Conservation (phyloP, 257 asterid species). For the Solanum chilense region DNA sequence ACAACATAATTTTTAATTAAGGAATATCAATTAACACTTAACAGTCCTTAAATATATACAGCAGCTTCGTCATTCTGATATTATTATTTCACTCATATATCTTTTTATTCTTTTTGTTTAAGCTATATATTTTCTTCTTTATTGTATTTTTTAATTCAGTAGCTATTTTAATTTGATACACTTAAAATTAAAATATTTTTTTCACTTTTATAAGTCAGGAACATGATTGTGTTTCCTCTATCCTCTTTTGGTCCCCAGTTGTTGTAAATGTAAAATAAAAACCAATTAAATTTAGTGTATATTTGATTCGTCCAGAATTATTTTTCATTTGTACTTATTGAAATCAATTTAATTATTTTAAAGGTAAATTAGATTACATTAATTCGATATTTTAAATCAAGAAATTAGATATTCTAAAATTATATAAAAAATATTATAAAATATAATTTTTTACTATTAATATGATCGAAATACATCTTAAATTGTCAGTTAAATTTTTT, state of each 20-base stretch:
- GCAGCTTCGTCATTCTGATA: background rate
- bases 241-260: background rate
- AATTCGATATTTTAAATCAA: too few species aligned
- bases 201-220: background rate
- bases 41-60: background rate
- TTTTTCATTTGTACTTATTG: too few species aligned
- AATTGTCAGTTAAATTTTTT: too few species aligned
- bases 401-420: too few species aligned
- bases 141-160: too few species aligned
- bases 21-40: background rate
- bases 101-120: too few species aligned
- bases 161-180: background rate
- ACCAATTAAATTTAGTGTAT: background rate
- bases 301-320: fast-evolving
- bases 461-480: too few species aligned
- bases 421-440: too few species aligned
- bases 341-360: too few species aligned
- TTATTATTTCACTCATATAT: background rate
- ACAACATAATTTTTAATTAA: too few species aligned
- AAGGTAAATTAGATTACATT: too few species aligned
- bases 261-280: background rate
- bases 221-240: background rate
- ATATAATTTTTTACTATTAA: too few species aligned
- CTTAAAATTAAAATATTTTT: background rate
- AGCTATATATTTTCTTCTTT: background rate